These are phyloP conservation scores for Colletotrichum lupini DNA, from an alignment of 2,329 filamentous ascomycete genomes.

Conservation along the genomic window DNA sequence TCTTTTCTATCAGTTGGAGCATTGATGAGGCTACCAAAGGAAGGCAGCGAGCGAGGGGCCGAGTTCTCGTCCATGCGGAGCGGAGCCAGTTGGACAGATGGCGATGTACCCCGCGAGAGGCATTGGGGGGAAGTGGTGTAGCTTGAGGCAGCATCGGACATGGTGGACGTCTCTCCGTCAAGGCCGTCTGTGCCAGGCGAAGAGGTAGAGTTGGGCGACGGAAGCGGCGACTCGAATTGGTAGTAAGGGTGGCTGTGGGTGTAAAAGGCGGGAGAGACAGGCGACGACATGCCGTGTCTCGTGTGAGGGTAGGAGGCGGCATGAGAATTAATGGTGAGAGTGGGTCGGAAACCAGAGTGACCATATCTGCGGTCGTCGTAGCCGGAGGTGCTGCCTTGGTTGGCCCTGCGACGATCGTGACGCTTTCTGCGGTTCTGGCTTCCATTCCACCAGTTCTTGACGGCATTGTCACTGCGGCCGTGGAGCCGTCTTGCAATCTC, in stretches of 20 bases:
- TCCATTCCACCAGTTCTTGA: constrained; percentile 99
- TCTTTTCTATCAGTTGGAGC: constrained; percentile 31
- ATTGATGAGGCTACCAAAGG: constrained; percentile 39
- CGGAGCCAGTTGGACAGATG: constrained; percentile 56
- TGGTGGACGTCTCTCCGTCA: constrained; percentile 73
- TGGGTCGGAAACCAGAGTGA: constrained; percentile 36
- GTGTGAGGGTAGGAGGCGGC: constrained; percentile 30
- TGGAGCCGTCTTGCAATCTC: constrained; percentile 87
- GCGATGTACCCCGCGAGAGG: constrained; percentile 47
- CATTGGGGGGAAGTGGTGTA: constrained; percentile 68
- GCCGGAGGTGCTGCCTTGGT: constrained; percentile 36
- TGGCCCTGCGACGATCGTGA: constrained; percentile 52
- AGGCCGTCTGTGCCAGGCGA: constrained; percentile 65
- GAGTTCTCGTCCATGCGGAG: constrained; percentile 38
- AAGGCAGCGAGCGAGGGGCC: constrained; percentile 41
- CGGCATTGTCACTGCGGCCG: constrained; percentile 91
- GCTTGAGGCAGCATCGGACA: constrained; percentile 75
- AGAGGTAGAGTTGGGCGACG: constrained; percentile 52
- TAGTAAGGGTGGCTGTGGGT: constrained; percentile 38
- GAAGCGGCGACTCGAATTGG: constrained; percentile 46
- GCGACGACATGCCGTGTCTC: constrained; percentile 33
- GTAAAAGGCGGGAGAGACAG: constrained; percentile 34
- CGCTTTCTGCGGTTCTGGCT: constrained; percentile 83
- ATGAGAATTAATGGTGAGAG: constrained; percentile 44
- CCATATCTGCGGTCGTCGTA: constrained; percentile 36